These are phyloP conservation scores for Prunus armeniaca DNA, from an alignment of 306 rosid species.

Conservation along the genomic window DNA sequence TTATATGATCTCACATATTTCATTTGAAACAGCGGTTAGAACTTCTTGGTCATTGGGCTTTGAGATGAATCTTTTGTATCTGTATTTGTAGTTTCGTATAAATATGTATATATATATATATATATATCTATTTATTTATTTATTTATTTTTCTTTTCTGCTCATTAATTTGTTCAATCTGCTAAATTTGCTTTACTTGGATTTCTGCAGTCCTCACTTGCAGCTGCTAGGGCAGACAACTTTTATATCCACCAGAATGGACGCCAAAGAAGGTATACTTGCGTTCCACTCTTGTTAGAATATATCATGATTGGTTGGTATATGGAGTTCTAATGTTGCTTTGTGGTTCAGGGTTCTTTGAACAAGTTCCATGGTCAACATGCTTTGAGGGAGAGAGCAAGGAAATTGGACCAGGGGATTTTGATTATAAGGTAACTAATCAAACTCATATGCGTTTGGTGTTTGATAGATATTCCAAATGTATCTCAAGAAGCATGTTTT, in stretches of 20 bases:
- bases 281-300: neutral
- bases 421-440: slow-evolving; percentile 70
- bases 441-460: neutral
- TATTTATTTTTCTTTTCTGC: neutral
- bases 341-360: slow-evolving; percentile 71
- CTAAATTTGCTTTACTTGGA: slow-evolving; percentile 37
- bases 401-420: slow-evolving; percentile 82
- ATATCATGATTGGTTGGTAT: neutral
- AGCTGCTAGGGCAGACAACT: slow-evolving; percentile 93
- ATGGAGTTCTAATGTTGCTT: slow-evolving; percentile 18
- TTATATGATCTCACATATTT: neutral
- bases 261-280: slow-evolving; percentile 66
- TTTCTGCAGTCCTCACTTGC: slow-evolving; percentile 85
- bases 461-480: neutral
- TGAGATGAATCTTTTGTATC: slow-evolving; percentile 8
- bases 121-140: no score
- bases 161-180: slow-evolving; percentile 8
- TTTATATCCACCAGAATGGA: slow-evolving; percentile 98
- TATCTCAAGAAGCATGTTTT: no score
- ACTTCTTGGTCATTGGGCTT: neutral
- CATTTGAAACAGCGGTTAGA: neutral
- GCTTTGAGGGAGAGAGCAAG: slow-evolving; percentile 92
- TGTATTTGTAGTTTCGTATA: neutral
- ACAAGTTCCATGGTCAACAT: slow-evolving; percentile 92
- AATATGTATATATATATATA: neutral